These are phyloP conservation scores for Lepidium aucheri DNA, from an alignment of 345 rosid genomes.

Conservation along the genomic window DNA sequence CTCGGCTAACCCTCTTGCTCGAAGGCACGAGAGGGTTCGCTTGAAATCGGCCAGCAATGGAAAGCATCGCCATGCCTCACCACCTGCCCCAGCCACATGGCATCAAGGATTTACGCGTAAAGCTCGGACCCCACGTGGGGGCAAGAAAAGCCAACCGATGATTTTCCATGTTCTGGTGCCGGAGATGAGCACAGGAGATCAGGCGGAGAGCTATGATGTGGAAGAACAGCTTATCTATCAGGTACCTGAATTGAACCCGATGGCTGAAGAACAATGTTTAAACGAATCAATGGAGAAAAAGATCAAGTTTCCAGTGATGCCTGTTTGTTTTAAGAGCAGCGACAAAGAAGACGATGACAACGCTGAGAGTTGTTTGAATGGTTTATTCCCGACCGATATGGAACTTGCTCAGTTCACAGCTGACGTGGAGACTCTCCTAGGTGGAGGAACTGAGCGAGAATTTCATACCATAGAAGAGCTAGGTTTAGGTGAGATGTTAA, in stretches of 20 bases:
- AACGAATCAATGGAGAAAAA: constrained; percentile 5
- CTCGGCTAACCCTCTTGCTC: constrained; percentile 76
- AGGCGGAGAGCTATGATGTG: constrained; percentile 40
- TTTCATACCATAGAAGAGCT: constrained; percentile 57
- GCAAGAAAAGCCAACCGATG: constrained; percentile 22
- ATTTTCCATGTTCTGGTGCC: constrained; percentile 50
- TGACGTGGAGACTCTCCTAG: constrained; percentile 78
- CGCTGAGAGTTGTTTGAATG: constrained; percentile 29
- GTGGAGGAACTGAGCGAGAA: constrained; percentile 60
- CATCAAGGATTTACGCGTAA: constrained; percentile 73
- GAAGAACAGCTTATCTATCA: constrained; percentile 75
- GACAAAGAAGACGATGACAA: constrained; percentile 11
- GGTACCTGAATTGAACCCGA: constrained; percentile 64
- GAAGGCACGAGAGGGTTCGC: constrained; percentile 74
- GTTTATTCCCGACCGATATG: constrained; percentile 64
- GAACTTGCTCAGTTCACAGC: constrained; percentile 87
- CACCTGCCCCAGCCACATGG: constrained; percentile 62
- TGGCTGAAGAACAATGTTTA: constrained; percentile 41
- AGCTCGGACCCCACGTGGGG: constrained; percentile 64
- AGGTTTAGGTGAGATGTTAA: constrained; percentile 37
- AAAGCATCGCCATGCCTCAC: constrained; percentile 4
- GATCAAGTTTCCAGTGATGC: neutral
- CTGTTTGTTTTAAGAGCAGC: neutral
- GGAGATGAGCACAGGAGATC: constrained; percentile 57
- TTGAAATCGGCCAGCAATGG: constrained; percentile 36